Evolutionary conservation across 331 rosid genomes (phyloP).

Genomic region (Rosa hybrid): DNA sequence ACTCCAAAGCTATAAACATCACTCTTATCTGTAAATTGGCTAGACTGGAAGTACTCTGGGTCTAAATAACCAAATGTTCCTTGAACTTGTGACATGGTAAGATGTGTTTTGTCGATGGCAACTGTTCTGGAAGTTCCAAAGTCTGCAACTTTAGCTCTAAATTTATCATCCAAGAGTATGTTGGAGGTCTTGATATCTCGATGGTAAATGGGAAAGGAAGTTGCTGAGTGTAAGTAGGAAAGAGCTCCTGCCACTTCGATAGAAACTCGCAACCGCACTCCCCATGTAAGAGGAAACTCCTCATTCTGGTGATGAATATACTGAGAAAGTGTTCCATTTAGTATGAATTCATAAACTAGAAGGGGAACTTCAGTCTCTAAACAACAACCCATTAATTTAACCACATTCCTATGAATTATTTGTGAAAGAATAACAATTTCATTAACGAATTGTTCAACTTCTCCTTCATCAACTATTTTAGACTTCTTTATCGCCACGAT

Average conservation of each 20-base stretch:
- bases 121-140: conserved; percentile 33
- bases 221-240: conserved; percentile 28
- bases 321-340: conserved; percentile 20
- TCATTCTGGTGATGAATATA: conserved; percentile 10
- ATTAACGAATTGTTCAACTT: conserved; percentile 12
- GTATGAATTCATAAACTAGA: conserved; percentile 26
- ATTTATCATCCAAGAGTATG: conserved; percentile 31
- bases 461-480: background rate
- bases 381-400: conserved; percentile 26
- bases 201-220: conserved; percentile 31
- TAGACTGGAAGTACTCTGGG: conserved; percentile 26
- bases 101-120: conserved; percentile 25
- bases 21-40: conserved; percentile 30
- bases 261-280: conserved; percentile 11
- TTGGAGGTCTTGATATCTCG: conserved; percentile 36
- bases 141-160: conserved; percentile 30
- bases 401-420: conserved; percentile 25
- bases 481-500: conserved; percentile 34
- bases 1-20: conserved; percentile 34
- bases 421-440: conserved; percentile 23
- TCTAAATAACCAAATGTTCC: conserved; percentile 34
- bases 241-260: conserved; percentile 30
- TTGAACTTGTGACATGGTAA: conserved; percentile 20
- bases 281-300: conserved; percentile 31
- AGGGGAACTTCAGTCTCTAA: conserved; percentile 27